Base-by-base conservation (phyloP, 768 basidiomycete species). In the Mycena kentingensis region DNA sequence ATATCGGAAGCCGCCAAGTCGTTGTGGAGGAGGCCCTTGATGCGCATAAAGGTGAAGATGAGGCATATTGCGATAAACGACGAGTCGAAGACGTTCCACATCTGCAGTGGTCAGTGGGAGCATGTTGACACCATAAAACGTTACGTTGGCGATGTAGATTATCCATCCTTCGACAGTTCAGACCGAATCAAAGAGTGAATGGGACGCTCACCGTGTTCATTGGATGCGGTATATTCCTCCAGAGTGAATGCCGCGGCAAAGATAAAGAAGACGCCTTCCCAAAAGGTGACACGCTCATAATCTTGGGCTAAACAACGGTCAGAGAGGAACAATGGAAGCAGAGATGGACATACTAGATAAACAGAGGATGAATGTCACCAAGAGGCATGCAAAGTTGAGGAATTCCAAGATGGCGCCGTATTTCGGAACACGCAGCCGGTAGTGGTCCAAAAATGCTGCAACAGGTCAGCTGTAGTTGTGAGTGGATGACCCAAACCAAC, bases 21-120 rank as follows among this genome's bases (percentile, higher is more conserved):
- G 25, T 72, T 63, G 50, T 70, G 59, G 13, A 73, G 61, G 13
- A 93, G 70, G 0, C 89, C 92, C 58, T 80, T 78, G 43, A 83
- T 69, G 36, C 93, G 81, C 52, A 92, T 69, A 6, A 67, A 76
- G 3, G 88, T 64, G 65, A 90, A 96, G 6, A 74, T 75, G 22
- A 89, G 61, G 67, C 88, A 92, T 42, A 93, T 74, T 22, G 82
- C 52, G 54, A 84, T 77, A 65, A 91, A 91, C 0, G 80, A 77
- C 21, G 88, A 84, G 68, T 91, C 93, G 60, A 95, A 93, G 5
- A 83, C 86, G 64, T 93, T 95, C 93, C 93, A 96, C 57, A 94
- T 83, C 90, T 94, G 60, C 18, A 43, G 35, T 24, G 16, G 43
- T n/a, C n/a, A n/a, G n/a, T n/a, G n/a, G n/a, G n/a, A n/a, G n/a